Conservation (phyloP, 2,329 filamentous ascomycete species). For the Endothia cerciana region DNA sequence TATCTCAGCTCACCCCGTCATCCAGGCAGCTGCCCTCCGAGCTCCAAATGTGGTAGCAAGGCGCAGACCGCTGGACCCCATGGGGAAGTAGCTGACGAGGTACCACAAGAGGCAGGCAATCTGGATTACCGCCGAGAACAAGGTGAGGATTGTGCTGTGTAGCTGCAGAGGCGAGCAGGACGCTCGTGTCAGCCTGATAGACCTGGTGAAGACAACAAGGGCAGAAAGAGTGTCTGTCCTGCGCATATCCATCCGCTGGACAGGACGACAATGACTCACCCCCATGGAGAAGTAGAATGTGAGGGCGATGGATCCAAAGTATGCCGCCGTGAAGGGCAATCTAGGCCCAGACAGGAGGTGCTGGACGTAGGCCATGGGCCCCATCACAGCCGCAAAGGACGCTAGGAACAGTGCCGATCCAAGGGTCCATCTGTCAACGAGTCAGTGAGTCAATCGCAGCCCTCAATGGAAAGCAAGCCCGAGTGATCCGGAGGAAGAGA, state of each 20-base stretch:
- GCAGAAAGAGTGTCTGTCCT: background rate
- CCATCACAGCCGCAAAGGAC: constrained; percentile 95
- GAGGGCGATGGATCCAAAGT: constrained; percentile 89
- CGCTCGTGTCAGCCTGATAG: constrained; percentile 27
- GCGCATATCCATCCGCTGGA: constrained; percentile 11
- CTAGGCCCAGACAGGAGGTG: constrained; percentile 85
- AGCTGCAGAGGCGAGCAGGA: constrained; percentile 58
- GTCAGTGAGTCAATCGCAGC: constrained; percentile 22
- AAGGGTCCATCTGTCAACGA: constrained; percentile 79
- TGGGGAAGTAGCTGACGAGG: constrained; percentile 95
- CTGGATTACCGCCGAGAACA: constrained; percentile 83
- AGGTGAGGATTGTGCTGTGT: constrained; percentile 80
- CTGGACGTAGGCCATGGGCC: constrained; percentile 77
- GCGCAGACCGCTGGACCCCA: constrained; percentile 87
- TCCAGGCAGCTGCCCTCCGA: constrained; percentile 83
- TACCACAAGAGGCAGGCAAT: constrained; percentile 88
- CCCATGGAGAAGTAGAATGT: constrained; percentile 92
- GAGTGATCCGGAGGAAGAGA: background rate
- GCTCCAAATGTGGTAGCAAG: constrained; percentile 86
- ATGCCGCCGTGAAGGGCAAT: constrained; percentile 89
- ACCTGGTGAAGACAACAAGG: background rate
- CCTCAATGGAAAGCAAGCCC: background rate
- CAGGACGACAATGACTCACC: constrained; percentile 61
- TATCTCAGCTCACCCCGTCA: constrained; percentile 64
- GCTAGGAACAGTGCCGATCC: constrained; percentile 87